Conservation (phyloP, 2,329 filamentous ascomycete genomes). For the Sporothrix pallida region DNA sequence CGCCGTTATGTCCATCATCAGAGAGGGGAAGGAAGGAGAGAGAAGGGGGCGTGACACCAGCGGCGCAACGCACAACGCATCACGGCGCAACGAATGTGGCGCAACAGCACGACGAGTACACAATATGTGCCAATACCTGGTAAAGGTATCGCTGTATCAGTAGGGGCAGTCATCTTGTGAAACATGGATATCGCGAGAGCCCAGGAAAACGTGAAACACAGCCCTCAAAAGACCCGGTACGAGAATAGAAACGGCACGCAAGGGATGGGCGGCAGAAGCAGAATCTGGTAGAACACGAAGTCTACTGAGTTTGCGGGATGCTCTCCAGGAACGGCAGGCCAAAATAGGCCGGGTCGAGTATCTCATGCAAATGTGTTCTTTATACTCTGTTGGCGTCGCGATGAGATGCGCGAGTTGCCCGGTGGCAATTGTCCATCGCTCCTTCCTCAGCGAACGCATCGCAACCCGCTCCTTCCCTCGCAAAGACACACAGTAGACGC, state of each 20-base stretch:
- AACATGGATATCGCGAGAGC: conserved; percentile 32
- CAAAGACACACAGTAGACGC: neutral
- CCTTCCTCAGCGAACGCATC: neutral
- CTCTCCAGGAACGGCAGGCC: neutral
- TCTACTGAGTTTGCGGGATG: neutral
- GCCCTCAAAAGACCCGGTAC: conserved; percentile 30
- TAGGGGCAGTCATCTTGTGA: conserved; percentile 30
- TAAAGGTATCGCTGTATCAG: neutral
- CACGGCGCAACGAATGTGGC: neutral
- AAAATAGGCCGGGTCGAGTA: neutral
- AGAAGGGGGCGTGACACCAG: conserved; percentile 22
- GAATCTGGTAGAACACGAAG: neutral
- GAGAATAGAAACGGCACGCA: conserved; percentile 25
- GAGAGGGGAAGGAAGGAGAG: neutral
- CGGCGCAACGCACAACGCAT: neutral
- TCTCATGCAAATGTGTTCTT: too few relatives aligned
- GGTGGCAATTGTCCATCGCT: neutral
- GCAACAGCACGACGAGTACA: neutral
- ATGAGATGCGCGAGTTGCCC: neutral
- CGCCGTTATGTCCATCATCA: conserved; percentile 3
- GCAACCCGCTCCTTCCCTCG: neutral
- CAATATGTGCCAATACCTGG: neutral
- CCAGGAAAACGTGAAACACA: conserved; percentile 29
- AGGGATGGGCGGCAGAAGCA: conserved; percentile 6
- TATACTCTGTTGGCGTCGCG: neutral